Conservation (phyloP, 1,139 yeast species). For the Pichia sp. region DNA sequence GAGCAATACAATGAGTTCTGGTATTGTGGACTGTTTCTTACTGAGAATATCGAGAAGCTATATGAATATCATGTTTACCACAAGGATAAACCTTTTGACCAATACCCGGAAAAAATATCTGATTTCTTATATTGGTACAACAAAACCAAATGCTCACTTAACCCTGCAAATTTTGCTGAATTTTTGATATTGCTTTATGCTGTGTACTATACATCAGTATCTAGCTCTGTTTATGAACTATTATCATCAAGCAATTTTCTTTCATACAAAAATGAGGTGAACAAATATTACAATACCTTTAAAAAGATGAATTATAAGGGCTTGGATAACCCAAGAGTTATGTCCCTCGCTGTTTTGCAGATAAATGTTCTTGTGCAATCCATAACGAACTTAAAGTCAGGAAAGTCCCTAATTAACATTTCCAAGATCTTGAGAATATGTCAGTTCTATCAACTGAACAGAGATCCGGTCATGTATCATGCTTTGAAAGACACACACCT, state of each 20-base stretch:
- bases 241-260: conserved; percentile 10
- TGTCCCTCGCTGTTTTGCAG: conserved; percentile 19
- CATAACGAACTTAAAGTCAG: conserved; percentile 19
- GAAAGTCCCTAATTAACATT: conserved; percentile 18
- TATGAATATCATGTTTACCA: conserved; percentile 14
- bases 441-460: conserved; percentile 35
- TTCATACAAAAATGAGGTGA: conserved; percentile 16
- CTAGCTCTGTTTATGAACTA: conserved; percentile 15
- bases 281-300: conserved; percentile 16
- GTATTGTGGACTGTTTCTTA: conserved; percentile 27
- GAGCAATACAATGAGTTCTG: conserved; percentile 45
- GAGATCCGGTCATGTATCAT: conserved; percentile 49
- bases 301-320: conserved; percentile 14
- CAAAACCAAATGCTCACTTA: conserved; percentile 14
- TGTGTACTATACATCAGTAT: conserved; percentile 17
- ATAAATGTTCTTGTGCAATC: conserved; percentile 21
- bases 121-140: conserved; percentile 20
- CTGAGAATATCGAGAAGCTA: conserved; percentile 17
- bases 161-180: conserved; percentile 16
- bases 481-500: conserved; percentile 41
- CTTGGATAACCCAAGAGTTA: conserved; percentile 19
- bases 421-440: conserved; percentile 20
- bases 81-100: conserved; percentile 5
- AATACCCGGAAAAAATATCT: conserved; percentile 11
- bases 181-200: conserved; percentile 18